Base-by-base conservation (phyloP, 169 alveolate species). In the Cyclospora cayetanensis region DNA sequence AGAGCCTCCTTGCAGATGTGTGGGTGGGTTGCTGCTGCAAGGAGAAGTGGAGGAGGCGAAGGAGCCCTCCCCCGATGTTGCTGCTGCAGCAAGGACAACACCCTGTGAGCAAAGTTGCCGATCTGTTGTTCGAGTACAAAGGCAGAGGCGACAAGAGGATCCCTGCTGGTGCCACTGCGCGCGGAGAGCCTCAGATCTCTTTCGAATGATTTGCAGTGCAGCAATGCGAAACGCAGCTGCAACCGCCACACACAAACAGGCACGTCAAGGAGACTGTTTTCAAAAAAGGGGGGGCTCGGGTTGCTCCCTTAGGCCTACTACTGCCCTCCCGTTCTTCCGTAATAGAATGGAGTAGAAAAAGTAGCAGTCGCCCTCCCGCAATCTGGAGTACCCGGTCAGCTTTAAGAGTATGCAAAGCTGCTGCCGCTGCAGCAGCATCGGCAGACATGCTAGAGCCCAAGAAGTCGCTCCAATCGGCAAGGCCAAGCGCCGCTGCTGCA, bases 221-320 rank as follows among this genome's bases (percentile, higher is more conserved):
- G 77, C 77, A 65, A 65, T 15, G 77, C 77, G 77, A 65, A 65
- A n/a, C 77, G 77, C n/a, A 65, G 39, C 77, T 65, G 77, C 77
- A 65, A 29, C 77, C 25, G 39, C 77, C 7, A 4, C 77, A 15
- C 55, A 46, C 22, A 46, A 46, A 46, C 55, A 15, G 55, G 15
- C 55, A 46, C 15, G 22, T 27, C 70, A 55, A 31, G 5, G 25
- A 25, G 25, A 55, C 35, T 31, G 25, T 20, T 34, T 34, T 55
- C 70, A 15, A 55, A 0, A 15, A 20, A 5, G 22, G 22, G 4
- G 77, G 43, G 25, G 77, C 77, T 65, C 43, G 43, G 4, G 35
- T 22, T 0, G 43, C 77, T 25, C 43, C 43, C 41, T 65, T 25
- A 25, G 25, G 77, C 39, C 15, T 65, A 0, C 39, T 65, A 42